Percentiles rank a stretch among this genome's conserved stretches.
These are phyloP conservation scores for Aspergillus hortae DNA, from an alignment of 2,329 filamentous ascomycete species.

Conservation along the genomic window DNA sequence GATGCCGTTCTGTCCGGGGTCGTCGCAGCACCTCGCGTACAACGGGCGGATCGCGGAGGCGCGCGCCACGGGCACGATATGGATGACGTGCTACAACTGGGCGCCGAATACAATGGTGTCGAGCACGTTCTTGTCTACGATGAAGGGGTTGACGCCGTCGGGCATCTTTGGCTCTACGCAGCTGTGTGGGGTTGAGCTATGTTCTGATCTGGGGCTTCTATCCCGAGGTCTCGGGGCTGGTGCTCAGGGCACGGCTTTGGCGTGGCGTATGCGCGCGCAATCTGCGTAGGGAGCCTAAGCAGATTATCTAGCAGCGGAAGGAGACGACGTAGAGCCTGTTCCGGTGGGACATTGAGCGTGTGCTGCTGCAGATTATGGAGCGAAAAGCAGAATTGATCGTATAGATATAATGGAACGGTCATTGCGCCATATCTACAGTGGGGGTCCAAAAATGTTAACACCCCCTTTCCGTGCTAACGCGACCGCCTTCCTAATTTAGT, in stretches of 20 bases:
- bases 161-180: too few species aligned
- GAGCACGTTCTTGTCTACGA: too few species aligned
- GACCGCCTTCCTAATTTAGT: too few species aligned
- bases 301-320: slow-evolving; percentile 24
- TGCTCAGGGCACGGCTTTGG: slow-evolving; percentile 43
- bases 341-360: slow-evolving; percentile 2
- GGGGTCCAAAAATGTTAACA: too few species aligned
- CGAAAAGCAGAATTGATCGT: not conserved
- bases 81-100: too few species aligned
- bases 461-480: too few species aligned
- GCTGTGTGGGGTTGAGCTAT: too few species aligned
- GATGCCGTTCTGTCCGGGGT: slow-evolving; percentile 44
- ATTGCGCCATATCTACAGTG: too few species aligned
- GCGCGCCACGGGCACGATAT: slow-evolving; percentile 33
- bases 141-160: too few species aligned
- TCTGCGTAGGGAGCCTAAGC: slow-evolving; percentile 35
- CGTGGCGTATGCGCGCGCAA: slow-evolving; percentile 38
- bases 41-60: slow-evolving; percentile 17
- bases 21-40: slow-evolving; percentile 22
- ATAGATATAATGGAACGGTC: not conserved
- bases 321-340: slow-evolving; percentile 4
- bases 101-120: too few species aligned
- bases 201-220: too few species aligned
- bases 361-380: not conserved
- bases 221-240: too few species aligned